These are phyloP conservation scores for Prunus yedoensis DNA, from an alignment of 331 rosid genomes.

Conservation along the genomic window DNA sequence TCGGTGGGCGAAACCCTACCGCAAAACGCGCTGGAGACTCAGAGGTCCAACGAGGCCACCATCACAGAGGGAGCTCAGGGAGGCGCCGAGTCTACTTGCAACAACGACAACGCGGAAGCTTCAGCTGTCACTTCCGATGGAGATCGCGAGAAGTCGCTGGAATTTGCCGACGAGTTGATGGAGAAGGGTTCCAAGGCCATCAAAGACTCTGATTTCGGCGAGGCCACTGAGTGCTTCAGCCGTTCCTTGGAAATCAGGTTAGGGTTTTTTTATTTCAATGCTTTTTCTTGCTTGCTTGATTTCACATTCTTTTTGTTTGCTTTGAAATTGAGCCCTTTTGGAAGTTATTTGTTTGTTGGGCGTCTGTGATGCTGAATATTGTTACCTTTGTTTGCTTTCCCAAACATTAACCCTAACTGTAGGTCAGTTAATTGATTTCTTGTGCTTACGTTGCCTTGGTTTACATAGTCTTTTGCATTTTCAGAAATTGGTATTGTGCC, in stretches of 20 bases:
- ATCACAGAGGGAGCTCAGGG: slow-evolving; percentile 28
- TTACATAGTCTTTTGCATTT: not conserved
- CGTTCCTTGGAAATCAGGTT: slow-evolving; percentile 97
- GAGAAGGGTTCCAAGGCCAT: slow-evolving; percentile 68
- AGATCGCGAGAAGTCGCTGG: slow-evolving; percentile 51
- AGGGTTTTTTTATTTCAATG: slow-evolving; percentile 22
- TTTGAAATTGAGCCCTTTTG: not conserved
- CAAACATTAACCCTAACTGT: not conserved
- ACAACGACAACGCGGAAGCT: slow-evolving; percentile 36
- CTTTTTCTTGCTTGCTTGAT: not conserved
- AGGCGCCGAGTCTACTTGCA: slow-evolving; percentile 45
- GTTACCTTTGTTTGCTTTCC: not conserved
- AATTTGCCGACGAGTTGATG: slow-evolving; percentile 59
- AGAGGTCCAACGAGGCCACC: slow-evolving; percentile 43
- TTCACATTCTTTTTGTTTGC: not conserved
- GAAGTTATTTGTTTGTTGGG: not conserved
- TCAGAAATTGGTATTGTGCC: not conserved
- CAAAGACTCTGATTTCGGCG: slow-evolving; percentile 59
- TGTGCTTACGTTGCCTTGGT: not conserved
- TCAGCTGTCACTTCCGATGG: slow-evolving; percentile 42
- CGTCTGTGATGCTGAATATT: not conserved
- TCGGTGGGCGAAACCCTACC: slow-evolving; percentile 46
- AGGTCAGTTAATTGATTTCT: not conserved
- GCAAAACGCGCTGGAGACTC: slow-evolving; percentile 30
- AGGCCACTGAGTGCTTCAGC: slow-evolving; percentile 86